These are phyloP conservation scores for Dioscorea alata DNA, from an alignment of 106 monocot species.

Conservation along the genomic window DNA sequence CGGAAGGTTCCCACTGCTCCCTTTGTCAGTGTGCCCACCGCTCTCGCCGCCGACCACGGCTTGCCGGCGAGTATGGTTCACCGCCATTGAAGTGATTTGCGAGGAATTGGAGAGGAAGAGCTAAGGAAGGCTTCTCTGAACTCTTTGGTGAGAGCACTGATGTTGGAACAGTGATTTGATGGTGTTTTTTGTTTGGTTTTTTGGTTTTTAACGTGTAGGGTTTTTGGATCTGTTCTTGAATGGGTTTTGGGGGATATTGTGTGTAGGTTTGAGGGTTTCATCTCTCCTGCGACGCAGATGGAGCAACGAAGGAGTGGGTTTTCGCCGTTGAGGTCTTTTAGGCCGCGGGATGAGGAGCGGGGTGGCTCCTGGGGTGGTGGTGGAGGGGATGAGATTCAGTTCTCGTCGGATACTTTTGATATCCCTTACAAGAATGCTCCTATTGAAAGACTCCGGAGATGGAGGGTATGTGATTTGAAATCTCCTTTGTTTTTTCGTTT, in stretches of 20 bases:
- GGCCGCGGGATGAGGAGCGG: slow-evolving; percentile 12
- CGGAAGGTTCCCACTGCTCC: no score
- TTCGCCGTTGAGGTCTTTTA: slow-evolving; percentile 7
- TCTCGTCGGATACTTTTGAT: slow-evolving; percentile 26
- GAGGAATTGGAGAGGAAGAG: no score
- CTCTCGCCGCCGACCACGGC: no score
- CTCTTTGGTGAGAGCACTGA: no score
- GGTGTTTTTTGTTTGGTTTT: neutral
- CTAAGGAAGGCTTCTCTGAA: no score
- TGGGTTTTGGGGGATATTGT: neutral
- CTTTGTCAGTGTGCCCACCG: no score
- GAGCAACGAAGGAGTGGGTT: neutral
- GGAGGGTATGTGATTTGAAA: slow-evolving; percentile 44
- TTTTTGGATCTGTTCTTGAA: neutral
- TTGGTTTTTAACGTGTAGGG: neutral
- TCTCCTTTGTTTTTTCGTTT: neutral
- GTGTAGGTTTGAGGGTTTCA: slow-evolving; percentile 22
- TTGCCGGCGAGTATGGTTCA: no score
- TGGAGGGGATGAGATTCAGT: slow-evolving; percentile 1
- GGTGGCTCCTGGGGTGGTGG: neutral
- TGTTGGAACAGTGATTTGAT: no score
- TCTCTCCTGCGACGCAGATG: slow-evolving; percentile 32
- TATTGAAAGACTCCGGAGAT: slow-evolving; percentile 48
- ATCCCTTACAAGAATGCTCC: slow-evolving; percentile 61
- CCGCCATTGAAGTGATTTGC: no score